Percentiles rank a stretch among this genome's conserved stretches.
Evolutionary conservation across 768 basidiomycete species (phyloP).

Genomic region (Lentinula sp.): DNA sequence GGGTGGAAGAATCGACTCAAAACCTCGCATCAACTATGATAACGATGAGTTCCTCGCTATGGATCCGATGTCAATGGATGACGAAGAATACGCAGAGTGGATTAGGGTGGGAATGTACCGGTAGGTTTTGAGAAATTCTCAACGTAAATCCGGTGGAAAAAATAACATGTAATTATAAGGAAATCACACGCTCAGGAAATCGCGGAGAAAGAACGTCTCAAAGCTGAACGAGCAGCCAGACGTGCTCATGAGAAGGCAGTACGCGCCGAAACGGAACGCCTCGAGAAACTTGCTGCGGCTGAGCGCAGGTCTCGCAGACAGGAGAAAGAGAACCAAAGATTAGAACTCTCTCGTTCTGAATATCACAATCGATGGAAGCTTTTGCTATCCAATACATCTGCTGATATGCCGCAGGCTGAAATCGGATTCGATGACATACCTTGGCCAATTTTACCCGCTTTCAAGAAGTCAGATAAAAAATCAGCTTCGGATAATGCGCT

Average conservation of each 20-base stretch:
- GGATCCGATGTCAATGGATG: conserved; percentile 56
- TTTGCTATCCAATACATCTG: conserved; percentile 28
- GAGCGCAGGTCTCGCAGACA: conserved; percentile 41
- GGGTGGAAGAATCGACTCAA: not conserved
- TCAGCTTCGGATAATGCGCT: not conserved
- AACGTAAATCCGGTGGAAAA: conserved; percentile 5
- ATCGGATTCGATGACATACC: conserved; percentile 60
- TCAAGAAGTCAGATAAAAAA: conserved; percentile 17
- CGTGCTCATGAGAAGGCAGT: conserved; percentile 48
- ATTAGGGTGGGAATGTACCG: conserved; percentile 82
- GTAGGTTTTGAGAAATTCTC: conserved; percentile 28
- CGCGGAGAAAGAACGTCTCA: conserved; percentile 51
- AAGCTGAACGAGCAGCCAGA: conserved; percentile 47
- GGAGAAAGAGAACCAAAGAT: conserved; percentile 37
- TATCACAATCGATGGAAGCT: conserved; percentile 58
- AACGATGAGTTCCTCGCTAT: conserved; percentile 33
- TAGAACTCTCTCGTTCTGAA: conserved; percentile 38
- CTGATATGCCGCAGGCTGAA: conserved; percentile 11
- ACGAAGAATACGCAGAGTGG: conserved; percentile 88
- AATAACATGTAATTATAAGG: conserved; percentile 26
- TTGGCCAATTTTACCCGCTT: conserved; percentile 53
- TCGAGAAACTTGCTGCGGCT: conserved; percentile 47
- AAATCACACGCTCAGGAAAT: conserved; percentile 64
- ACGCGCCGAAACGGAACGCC: conserved; percentile 44
- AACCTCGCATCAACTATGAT: conserved; percentile 8